Conservation (phyloP, 2,329 filamentous ascomycete genomes). For the Monilinia aucupariae region DNA sequence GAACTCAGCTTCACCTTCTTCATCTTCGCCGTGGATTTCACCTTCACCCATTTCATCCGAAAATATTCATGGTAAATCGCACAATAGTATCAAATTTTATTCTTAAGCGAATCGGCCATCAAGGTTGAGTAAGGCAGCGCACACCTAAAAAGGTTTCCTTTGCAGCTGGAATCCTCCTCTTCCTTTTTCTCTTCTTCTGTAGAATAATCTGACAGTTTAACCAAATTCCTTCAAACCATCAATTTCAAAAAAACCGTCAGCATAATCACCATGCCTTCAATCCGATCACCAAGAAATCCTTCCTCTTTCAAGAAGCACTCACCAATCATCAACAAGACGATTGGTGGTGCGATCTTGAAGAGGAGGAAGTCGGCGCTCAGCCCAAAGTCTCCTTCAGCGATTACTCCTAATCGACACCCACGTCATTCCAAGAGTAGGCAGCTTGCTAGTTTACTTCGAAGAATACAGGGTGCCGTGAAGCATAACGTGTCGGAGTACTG, state of each 20-base stretch:
- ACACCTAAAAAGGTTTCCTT: neutral
- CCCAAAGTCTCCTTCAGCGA: neutral
- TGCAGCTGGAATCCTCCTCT: neutral
- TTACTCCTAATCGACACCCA: neutral
- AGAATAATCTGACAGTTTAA: neutral
- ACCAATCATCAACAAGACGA: neutral
- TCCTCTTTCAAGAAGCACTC: neutral
- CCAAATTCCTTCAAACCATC: neutral
- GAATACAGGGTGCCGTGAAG: neutral
- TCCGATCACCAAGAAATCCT: neutral
- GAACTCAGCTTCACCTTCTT: neutral
- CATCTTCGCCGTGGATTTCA: neutral
- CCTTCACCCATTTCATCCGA: neutral
- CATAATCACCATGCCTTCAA: neutral
- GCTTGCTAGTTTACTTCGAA: neutral
- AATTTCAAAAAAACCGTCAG: neutral
- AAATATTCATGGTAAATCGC: neutral
- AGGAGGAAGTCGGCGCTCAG: neutral
- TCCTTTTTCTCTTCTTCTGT: neutral
- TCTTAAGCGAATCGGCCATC: neutral
- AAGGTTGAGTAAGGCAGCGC: neutral
- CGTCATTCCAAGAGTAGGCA: neutral
- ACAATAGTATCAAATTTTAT: neutral
- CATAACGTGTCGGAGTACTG: neutral
- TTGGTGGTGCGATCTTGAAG: neutral